phyloP scores from a whole-genome alignment of 2,329 filamentous ascomycete genomes.

The Pseudogymnoascus sp. region DNA sequence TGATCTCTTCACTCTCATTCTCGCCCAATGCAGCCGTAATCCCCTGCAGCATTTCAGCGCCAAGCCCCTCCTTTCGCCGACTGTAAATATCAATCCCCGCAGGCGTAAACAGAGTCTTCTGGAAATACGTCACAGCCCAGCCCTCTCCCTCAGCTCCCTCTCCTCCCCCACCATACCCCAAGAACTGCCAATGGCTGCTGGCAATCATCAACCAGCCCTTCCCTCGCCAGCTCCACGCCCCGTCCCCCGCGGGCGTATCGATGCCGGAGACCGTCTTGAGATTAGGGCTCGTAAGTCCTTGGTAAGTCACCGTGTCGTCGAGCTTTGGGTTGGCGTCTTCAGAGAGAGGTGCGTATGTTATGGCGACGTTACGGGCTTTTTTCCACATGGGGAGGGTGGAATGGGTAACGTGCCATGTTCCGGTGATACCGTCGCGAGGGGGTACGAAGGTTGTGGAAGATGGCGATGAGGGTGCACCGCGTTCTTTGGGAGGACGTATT shows the following conservation, averaged over 20 bases:
- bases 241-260: conserved; percentile 44
- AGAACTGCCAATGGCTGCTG: conserved; percentile 70
- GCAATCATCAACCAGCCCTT: conserved; percentile 68
- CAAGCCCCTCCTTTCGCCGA: conserved; percentile 53
- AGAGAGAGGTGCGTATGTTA: conserved; percentile 59
- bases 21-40: conserved; percentile 49
- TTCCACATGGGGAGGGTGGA: conserved; percentile 76
- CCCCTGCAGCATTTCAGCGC: conserved; percentile 45
- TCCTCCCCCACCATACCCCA: conserved; percentile 58
- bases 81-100: conserved; percentile 76
- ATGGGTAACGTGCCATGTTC: conserved; percentile 69
- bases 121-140: conserved; percentile 82
- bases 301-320: conserved; percentile 68
- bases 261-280: conserved; percentile 58
- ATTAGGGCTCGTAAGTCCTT: conserved; percentile 42
- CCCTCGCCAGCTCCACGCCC: conserved; percentile 68
- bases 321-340: conserved; percentile 33
- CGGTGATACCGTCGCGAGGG: conserved; percentile 50
- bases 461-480: conserved; percentile 14
- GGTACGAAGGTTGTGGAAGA: conserved; percentile 28
- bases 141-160: conserved; percentile 32
- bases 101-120: conserved; percentile 73
- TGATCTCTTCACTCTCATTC: conserved; percentile 44
- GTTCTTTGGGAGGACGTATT: not conserved
- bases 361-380: conserved; percentile 69